A percentile compares a stretch with the other conserved stretches of the same genome.
Evolutionary conservation across 23 red algal genomes (phyloP).

Genomic region (Cyanidium caldarium): DNA sequence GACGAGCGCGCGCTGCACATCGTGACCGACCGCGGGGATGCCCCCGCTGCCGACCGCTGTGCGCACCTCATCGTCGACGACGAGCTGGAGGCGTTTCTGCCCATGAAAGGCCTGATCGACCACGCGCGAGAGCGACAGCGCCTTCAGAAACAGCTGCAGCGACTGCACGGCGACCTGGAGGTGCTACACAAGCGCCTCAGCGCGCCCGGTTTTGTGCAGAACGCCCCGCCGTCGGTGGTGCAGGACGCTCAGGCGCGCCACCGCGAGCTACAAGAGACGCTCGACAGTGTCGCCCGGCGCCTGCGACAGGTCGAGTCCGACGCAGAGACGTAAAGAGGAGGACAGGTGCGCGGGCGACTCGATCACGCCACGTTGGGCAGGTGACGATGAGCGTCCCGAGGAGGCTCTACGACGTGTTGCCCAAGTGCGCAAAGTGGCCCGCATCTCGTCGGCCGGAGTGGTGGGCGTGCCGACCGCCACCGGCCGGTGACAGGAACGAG

Average conservation of each 20-base stretch:
- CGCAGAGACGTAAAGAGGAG: no score
- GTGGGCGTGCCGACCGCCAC: background rate
- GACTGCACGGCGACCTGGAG: constrained; percentile 43
- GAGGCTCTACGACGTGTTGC: no score
- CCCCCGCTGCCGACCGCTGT: background rate
- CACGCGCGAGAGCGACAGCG: constrained; percentile 53
- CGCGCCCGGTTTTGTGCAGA: constrained; percentile 59
- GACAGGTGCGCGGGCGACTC: no score
- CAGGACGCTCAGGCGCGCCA: constrained; percentile 25
- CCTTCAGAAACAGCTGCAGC: constrained; percentile 56
- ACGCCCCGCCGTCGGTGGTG: constrained; percentile 65
- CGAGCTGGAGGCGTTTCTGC: constrained; percentile 33
- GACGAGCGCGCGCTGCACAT: constrained; percentile 20
- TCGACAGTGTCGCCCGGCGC: constrained; percentile 20
- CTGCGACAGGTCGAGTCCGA: constrained; percentile 24
- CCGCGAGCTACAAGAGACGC: constrained; percentile 29
- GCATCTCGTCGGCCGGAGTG: no score
- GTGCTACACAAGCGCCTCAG: constrained; percentile 41
- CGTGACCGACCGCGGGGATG: background rate
- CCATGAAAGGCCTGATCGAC: constrained; percentile 63
- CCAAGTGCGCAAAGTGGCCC: no score
- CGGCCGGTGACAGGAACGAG: background rate
- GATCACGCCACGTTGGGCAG: no score
- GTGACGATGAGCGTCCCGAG: no score
- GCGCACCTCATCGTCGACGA: constrained; percentile 52